Conservation (phyloP, 768 basidiomycete genomes). For the Plicaturopsis crispa region DNA sequence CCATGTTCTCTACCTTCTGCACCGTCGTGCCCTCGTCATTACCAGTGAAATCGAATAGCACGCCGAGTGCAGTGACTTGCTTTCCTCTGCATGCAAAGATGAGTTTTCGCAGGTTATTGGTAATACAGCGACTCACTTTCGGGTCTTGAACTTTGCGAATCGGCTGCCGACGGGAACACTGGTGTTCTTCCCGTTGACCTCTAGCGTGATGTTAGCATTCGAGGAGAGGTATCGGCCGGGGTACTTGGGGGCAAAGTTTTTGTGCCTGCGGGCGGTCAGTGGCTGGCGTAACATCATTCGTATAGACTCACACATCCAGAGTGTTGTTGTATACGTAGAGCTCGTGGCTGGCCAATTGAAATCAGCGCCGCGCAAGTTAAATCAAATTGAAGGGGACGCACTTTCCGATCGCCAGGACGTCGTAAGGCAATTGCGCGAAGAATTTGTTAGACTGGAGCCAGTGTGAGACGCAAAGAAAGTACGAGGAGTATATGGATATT, state of each 20-base stretch:
- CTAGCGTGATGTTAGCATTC: conserved; percentile 78
- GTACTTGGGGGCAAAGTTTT: conserved; percentile 59
- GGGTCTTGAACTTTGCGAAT: conserved; percentile 66
- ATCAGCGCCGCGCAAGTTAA: not conserved
- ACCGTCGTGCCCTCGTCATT: conserved; percentile 70
- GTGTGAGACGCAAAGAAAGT: not conserved
- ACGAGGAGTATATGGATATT: conserved; percentile 7
- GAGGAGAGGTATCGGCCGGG: conserved; percentile 74
- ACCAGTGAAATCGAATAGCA: conserved; percentile 69
- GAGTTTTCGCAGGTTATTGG: not conserved
- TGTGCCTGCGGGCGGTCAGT: conserved; percentile 31
- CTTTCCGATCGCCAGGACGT: conserved; percentile 83
- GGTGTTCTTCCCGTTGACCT: conserved; percentile 12
- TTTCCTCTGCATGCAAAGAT: conserved; percentile 38
- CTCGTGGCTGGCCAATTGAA: conserved; percentile 51
- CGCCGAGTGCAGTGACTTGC: conserved; percentile 72
- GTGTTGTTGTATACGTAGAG: conserved; percentile 65
- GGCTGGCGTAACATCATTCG: not conserved
- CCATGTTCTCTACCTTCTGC: conserved; percentile 66
- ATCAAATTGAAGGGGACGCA: conserved; percentile 23
- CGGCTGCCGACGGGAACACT: conserved; percentile 38
- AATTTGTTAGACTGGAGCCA: conserved; percentile 60
- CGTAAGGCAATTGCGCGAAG: conserved; percentile 67
- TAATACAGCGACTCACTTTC: conserved; percentile 37
- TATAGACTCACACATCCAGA: conserved; percentile 47